Percentiles rank a stretch among this genome's conserved stretches.
Evolutionary conservation across 208 protist genomes (phyloP).

Genomic region (Borovskyia barvae): DNA sequence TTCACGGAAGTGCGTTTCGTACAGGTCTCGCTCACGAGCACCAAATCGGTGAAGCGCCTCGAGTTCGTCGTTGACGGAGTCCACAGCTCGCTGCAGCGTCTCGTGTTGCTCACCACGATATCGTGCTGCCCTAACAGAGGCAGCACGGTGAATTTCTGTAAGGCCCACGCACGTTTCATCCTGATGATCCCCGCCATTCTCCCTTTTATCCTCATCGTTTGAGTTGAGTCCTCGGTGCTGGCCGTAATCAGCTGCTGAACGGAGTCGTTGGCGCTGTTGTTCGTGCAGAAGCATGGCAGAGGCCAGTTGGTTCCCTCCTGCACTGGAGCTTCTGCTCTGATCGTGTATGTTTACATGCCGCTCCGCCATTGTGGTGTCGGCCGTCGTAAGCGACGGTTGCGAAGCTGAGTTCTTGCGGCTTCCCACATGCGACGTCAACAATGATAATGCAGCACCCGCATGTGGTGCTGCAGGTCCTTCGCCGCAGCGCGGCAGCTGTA

Average conservation of each 20-base stretch:
- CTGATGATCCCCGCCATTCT: too few relatives aligned
- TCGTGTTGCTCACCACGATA: slow-evolving; percentile 48
- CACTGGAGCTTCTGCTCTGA: neutral
- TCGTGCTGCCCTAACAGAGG: slow-evolving; percentile 51
- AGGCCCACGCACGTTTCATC: neutral
- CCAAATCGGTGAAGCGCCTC: slow-evolving; percentile 54
- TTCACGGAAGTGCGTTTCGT: slow-evolving; percentile 56
- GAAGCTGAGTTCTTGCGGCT: too few relatives aligned
- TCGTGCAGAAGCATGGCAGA: slow-evolving; percentile 1
- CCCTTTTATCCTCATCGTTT: too few relatives aligned
- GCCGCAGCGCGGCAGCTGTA: neutral
- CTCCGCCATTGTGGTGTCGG: slow-evolving; percentile 9
- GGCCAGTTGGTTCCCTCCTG: too few relatives aligned
- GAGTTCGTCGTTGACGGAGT: slow-evolving; percentile 46
- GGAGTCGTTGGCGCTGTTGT: slow-evolving; percentile 11
- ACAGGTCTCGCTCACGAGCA: slow-evolving; percentile 67
- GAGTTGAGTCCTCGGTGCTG: slow-evolving; percentile 1
- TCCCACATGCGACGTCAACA: too few relatives aligned
- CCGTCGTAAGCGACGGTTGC: too few relatives aligned
- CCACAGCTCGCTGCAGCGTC: slow-evolving; percentile 50
- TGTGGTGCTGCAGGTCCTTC: slow-evolving; percentile 2
- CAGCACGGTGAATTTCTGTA: slow-evolving; percentile 52
- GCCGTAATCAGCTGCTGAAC: neutral
- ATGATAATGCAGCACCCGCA: too few relatives aligned
- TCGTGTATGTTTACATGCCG: slow-evolving; percentile 4